Evolutionary conservation across 208 protist genomes (phyloP).

Genomic region (Angomonas ambiguus): DNA sequence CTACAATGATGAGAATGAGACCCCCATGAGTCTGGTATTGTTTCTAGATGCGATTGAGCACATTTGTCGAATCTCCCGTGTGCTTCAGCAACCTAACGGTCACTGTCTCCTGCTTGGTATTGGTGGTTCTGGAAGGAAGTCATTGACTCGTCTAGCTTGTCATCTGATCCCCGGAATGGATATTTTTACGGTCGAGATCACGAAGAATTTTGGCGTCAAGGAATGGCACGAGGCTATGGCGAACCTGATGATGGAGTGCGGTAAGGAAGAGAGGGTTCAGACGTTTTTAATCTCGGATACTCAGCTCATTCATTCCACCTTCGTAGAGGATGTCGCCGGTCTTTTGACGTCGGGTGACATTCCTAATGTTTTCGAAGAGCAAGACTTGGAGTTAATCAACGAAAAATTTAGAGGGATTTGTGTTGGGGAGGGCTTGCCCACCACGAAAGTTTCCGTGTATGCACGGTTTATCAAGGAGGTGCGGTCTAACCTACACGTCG

Average conservation of each 20-base stretch:
- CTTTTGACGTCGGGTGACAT: constrained; percentile 96
- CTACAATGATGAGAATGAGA: constrained; percentile 94
- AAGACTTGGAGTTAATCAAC: constrained; percentile 95
- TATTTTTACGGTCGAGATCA: constrained; percentile 95
- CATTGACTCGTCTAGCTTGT: constrained; percentile 92
- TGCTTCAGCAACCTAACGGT: constrained; percentile 93
- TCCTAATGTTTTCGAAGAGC: constrained; percentile 95
- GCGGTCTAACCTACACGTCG: constrained; percentile 93
- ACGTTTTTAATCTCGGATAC: constrained; percentile 98
- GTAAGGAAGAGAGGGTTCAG: constrained; percentile 93
- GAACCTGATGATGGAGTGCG: constrained; percentile 90
- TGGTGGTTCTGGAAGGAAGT: constrained; percentile 96
- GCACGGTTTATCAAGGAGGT: constrained; percentile 93
- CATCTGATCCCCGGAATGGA: constrained; percentile 92
- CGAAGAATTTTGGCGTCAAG: constrained; percentile 94
- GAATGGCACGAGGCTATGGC: constrained; percentile 96
- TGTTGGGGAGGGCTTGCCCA: constrained; percentile 84
- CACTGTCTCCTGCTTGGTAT: constrained; percentile 97
- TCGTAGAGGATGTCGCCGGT: constrained; percentile 98
- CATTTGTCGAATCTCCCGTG: constrained; percentile 93
- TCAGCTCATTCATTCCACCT: constrained; percentile 93
- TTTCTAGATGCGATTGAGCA: constrained; percentile 97
- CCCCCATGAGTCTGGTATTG: constrained; percentile 94
- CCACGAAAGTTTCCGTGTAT: constrained; percentile 96
- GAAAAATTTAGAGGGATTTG: constrained; percentile 92